Conservation (phyloP, 2,329 filamentous ascomycete species). For the Beauveria sp. region DNA sequence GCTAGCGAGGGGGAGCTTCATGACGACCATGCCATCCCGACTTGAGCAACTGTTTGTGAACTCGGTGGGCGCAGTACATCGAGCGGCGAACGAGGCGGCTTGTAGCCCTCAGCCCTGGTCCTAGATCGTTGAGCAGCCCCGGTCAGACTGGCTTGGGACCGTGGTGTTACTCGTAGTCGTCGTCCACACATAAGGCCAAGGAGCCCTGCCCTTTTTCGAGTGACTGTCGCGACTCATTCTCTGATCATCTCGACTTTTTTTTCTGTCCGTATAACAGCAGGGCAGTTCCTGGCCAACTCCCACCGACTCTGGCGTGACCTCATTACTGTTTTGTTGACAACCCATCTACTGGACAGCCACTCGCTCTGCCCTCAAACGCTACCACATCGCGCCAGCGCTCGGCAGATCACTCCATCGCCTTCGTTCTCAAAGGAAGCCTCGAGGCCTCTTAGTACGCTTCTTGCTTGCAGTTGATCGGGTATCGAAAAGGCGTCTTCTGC, state of each 20-base stretch:
- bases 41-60: constrained; percentile 1
- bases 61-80: not conserved
- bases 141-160: constrained; percentile 6
- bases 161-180: not conserved
- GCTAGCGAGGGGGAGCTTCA: constrained; percentile 4
- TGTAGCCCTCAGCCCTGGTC: constrained; percentile 6
- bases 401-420: not conserved
- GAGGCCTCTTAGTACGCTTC: not conserved
- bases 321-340: not conserved
- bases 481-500: not conserved
- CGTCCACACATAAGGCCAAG: constrained; percentile 9
- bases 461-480: not conserved
- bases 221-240: not conserved
- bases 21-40: constrained; percentile 3
- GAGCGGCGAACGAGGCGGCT: constrained; percentile 1
- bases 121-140: constrained; percentile 9
- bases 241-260: not conserved
- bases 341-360: not conserved
- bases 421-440: not conserved
- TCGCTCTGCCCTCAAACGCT: not conserved
- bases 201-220: constrained; percentile 1
- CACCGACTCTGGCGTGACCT: not conserved
- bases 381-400: not conserved
- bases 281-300: not conserved
- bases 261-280: not conserved